phyloP scores from a whole-genome alignment of 2,329 filamentous ascomycete genomes.

The Botrytis paeoniae region DNA sequence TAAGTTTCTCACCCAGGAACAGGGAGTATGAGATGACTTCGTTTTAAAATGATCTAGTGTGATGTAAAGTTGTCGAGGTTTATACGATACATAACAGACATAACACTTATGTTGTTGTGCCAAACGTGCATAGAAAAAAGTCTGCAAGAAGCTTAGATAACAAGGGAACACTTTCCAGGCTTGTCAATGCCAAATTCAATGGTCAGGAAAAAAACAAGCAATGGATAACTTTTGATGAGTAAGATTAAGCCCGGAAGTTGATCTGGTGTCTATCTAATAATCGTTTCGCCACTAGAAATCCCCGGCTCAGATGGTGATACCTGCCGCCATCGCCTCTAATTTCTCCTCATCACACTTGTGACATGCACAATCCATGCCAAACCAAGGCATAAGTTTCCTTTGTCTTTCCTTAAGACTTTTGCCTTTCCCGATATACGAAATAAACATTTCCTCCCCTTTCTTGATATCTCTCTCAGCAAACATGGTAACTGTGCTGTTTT shows the following conservation, averaged over 20 bases:
- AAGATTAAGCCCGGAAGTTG: neutral
- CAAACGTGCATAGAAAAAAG: neutral
- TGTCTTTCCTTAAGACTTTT: constrained; percentile 15
- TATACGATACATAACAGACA: too few species aligned
- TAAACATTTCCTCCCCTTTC: constrained; percentile 32
- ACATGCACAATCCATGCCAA: constrained; percentile 21
- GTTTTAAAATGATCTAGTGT: neutral
- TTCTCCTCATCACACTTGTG: constrained; percentile 11
- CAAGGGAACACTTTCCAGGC: neutral
- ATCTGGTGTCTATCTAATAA: neutral
- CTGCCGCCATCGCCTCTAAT: neutral
- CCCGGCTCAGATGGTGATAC: neutral
- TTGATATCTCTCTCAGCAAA: constrained; percentile 29
- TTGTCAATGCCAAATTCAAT: neutral
- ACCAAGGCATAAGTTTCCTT: constrained; percentile 22
- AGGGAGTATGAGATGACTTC: neutral
- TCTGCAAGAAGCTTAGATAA: neutral
- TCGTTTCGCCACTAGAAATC: too few species aligned
- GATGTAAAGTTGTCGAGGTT: neutral
- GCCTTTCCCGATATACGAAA: constrained; percentile 30
- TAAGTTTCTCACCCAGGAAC: neutral
- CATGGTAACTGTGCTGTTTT: constrained; percentile 31
- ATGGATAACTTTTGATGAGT: neutral
- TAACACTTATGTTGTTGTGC: neutral
- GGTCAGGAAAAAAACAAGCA: neutral